phyloP scores from a whole-genome alignment of 768 basidiomycete species.

The Suillus bovinus region DNA sequence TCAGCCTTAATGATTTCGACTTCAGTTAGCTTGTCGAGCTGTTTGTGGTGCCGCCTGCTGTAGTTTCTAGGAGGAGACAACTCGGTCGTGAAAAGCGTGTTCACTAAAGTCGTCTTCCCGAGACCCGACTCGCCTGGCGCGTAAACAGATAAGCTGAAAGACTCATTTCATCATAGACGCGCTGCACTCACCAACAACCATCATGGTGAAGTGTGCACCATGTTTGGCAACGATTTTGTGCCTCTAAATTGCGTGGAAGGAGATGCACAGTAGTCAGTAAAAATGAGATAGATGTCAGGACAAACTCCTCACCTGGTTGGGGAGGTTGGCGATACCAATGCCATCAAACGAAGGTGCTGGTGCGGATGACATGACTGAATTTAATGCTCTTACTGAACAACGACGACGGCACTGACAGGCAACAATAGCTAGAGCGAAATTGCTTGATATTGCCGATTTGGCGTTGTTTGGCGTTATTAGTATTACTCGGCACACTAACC shows the following conservation, averaged over 20 bases:
- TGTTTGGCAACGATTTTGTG: slow-evolving; percentile 99
- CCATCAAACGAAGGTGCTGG: slow-evolving; percentile 56
- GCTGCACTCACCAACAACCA: slow-evolving; percentile 82
- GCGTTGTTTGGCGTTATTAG: slow-evolving; percentile 22
- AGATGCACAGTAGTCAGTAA: not conserved
- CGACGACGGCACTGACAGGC: slow-evolving; percentile 6
- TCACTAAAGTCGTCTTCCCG: slow-evolving; percentile 97
- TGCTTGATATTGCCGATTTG: slow-evolving; percentile 26
- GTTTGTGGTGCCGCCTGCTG: slow-evolving; percentile 84
- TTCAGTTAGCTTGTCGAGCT: slow-evolving; percentile 98
- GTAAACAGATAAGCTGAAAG: not conserved
- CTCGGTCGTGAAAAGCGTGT: slow-evolving; percentile 98
- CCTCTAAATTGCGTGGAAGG: slow-evolving; percentile 53
- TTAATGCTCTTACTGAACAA: slow-evolving; percentile 18
- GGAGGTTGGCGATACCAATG: slow-evolving; percentile 94
- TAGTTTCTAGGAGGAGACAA: slow-evolving; percentile 92
- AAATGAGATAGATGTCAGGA: slow-evolving; percentile 13
- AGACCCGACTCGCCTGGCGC: slow-evolving; percentile 88
- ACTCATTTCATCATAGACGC: not conserved
- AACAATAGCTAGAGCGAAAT: slow-evolving; percentile 18
- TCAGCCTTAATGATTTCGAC: slow-evolving; percentile 99
- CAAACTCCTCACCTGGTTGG: slow-evolving; percentile 78
- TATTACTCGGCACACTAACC: slow-evolving; percentile 16
- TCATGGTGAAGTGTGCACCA: slow-evolving; percentile 97
- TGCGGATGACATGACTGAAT: slow-evolving; percentile 26